A percentile compares a stretch with the other conserved stretches of the same genome.
phyloP scores from a whole-genome alignment of 2,329 filamentous ascomycete species.

The Epichloe hybrida region DNA sequence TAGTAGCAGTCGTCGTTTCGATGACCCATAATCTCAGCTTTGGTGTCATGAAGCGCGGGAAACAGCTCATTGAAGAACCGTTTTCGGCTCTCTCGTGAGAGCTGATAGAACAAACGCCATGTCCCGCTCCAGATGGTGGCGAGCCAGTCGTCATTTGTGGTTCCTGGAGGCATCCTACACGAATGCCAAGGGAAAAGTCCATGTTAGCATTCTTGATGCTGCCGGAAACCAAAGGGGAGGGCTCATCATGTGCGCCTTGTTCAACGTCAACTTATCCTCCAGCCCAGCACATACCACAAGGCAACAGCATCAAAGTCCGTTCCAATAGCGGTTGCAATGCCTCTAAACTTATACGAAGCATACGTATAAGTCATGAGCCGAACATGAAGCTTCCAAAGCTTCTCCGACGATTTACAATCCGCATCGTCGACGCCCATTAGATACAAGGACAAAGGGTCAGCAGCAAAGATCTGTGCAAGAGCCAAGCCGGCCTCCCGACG shows the following conservation, averaged over 20 bases:
- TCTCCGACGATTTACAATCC: conserved; percentile 45
- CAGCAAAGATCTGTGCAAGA: conserved; percentile 64
- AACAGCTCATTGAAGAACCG: conserved; percentile 70
- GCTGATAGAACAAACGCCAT: conserved; percentile 64
- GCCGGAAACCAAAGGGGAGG: neutral
- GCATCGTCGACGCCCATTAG: conserved; percentile 60
- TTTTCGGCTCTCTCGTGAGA: conserved; percentile 55
- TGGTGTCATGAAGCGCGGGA: conserved; percentile 60
- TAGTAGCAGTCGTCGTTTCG: conserved; percentile 62
- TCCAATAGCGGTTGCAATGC: conserved; percentile 61
- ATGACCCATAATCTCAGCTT: conserved; percentile 52
- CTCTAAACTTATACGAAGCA: conserved; percentile 61
- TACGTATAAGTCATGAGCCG: conserved; percentile 67
- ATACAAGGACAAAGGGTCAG: conserved; percentile 62
- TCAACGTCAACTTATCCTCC: too few species aligned
- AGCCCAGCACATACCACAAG: conserved; percentile 44
- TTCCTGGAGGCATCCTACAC: conserved; percentile 59
- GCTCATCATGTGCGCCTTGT: too few species aligned
- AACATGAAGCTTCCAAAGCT: conserved; percentile 64
- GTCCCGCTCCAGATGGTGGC: conserved; percentile 62
- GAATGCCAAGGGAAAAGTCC: neutral
- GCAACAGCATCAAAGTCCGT: conserved; percentile 66
- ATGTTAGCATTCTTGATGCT: neutral
- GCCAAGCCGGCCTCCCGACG: conserved; percentile 57
- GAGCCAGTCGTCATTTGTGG: conserved; percentile 59